Conservation (phyloP, 257 asterid species). For the Solanum clarkiae region DNA sequence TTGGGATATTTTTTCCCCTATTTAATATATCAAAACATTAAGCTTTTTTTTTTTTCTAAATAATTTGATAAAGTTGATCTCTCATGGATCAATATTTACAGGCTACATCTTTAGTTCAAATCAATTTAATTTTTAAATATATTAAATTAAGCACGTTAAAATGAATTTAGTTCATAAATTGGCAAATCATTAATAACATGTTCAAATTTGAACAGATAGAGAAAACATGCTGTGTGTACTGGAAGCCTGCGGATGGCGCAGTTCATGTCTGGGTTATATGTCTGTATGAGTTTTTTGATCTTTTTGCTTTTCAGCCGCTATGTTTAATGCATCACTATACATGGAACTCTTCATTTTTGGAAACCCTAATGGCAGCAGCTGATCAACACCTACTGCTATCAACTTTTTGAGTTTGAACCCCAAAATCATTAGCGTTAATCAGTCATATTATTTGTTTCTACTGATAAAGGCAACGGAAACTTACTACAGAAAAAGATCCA, state of each 20-base stretch:
- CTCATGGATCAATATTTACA: background rate
- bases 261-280: slow-evolving; percentile 13
- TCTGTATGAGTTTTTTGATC: slow-evolving; percentile 2
- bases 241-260: background rate
- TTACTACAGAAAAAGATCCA: slow-evolving; percentile 51
- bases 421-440: background rate
- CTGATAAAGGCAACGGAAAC: slow-evolving; percentile 50
- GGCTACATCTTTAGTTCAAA: background rate
- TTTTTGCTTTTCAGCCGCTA: slow-evolving; percentile 19
- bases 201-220: too few species aligned
- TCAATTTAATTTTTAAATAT: too few species aligned
- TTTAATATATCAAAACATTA: too few species aligned
- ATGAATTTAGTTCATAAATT: too few species aligned
- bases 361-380: slow-evolving; percentile 25
- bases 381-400: background rate
- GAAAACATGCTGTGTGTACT: background rate
- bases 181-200: too few species aligned
- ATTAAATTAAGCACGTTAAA: too few species aligned
- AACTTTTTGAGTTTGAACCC: background rate
- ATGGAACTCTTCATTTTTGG: slow-evolving; percentile 11
- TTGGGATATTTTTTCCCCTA: too few species aligned
- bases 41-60: too few species aligned
- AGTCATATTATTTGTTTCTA: background rate
- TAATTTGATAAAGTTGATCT: background rate
- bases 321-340: slow-evolving; percentile 13